A percentile compares a stretch with the other conserved stretches of the same genome.
Conservation (phyloP, 192 early-diverging fungal genomes). For the Phlyctochytrium planicorne region DNA sequence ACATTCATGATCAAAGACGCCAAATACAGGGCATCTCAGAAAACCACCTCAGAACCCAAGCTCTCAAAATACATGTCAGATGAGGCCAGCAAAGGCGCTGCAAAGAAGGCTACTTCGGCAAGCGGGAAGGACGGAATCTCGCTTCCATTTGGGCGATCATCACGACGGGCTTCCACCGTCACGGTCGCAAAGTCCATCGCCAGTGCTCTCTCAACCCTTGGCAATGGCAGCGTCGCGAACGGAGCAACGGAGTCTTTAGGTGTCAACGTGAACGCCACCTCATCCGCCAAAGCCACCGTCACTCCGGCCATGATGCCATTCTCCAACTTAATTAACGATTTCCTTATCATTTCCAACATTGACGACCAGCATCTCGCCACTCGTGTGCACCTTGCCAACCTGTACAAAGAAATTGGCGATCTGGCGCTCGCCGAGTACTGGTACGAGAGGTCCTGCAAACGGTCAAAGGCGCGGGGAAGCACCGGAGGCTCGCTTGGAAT, state of each 20-base stretch:
- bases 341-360: conserved; percentile 13
- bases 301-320: conserved; percentile 1
- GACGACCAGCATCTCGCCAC: conserved; percentile 49
- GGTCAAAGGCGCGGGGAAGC: conserved; percentile 28
- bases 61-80: conserved; percentile 22
- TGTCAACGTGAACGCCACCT: too few relatives aligned
- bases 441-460: conserved; percentile 42
- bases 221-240: too few relatives aligned
- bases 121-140: too few relatives aligned
- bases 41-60: not conserved
- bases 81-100: too few relatives aligned
- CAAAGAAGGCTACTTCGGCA: too few relatives aligned
- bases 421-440: conserved; percentile 37
- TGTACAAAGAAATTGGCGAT: conserved; percentile 29
- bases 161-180: not conserved
- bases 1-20: conserved; percentile 25
- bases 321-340: not conserved
- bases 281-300: conserved; percentile 9
- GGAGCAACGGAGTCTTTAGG: too few relatives aligned
- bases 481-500: conserved; percentile 36
- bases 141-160: not conserved
- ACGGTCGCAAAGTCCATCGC: conserved; percentile 3
- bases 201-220: not conserved
- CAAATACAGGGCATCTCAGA: not conserved
- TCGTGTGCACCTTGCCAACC: conserved; percentile 39